Conservation (phyloP, 2,329 filamentous ascomycete genomes). For the Leptographium procerum region DNA sequence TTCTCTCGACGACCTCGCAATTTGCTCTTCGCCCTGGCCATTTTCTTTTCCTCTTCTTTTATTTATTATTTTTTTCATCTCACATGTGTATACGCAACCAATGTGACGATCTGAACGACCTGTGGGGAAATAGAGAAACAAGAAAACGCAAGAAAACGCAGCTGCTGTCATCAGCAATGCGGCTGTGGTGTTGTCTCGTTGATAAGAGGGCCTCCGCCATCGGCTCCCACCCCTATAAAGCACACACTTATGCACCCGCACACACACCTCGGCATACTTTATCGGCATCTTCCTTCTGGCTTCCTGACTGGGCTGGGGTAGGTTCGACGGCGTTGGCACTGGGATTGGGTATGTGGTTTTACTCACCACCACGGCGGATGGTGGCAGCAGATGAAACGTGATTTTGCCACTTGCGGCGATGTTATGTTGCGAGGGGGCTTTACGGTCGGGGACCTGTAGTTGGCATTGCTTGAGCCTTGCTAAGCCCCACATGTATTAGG, state of each 20-base stretch:
- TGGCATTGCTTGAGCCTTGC: not conserved
- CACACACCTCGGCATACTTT: not conserved
- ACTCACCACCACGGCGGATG: not conserved
- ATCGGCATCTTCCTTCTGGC: not conserved
- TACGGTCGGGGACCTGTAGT: not conserved
- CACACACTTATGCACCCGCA: too few species aligned
- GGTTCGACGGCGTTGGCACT: not conserved
- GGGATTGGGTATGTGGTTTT: not conserved
- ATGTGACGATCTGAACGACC: slow-evolving; percentile 2
- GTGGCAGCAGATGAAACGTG: not conserved
- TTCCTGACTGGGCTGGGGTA: not conserved
- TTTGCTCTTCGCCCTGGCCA: not conserved
- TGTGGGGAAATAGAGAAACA: not conserved
- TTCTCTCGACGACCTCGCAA: not conserved
- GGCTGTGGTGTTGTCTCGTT: not conserved
- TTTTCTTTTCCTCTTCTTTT: not conserved
- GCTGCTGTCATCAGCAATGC: not conserved
- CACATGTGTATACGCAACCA: not conserved
- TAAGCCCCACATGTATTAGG: not conserved
- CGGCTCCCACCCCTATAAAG: not conserved
- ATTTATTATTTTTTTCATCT: not conserved
- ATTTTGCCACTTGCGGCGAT: not conserved
- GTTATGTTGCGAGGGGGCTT: not conserved
- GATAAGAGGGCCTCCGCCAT: not conserved
- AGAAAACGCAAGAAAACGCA: not conserved